Percentiles rank a stretch among this genome's conserved stretches.
phyloP scores from a whole-genome alignment of 305 asterid genomes.

The Fraxinus sp. region DNA sequence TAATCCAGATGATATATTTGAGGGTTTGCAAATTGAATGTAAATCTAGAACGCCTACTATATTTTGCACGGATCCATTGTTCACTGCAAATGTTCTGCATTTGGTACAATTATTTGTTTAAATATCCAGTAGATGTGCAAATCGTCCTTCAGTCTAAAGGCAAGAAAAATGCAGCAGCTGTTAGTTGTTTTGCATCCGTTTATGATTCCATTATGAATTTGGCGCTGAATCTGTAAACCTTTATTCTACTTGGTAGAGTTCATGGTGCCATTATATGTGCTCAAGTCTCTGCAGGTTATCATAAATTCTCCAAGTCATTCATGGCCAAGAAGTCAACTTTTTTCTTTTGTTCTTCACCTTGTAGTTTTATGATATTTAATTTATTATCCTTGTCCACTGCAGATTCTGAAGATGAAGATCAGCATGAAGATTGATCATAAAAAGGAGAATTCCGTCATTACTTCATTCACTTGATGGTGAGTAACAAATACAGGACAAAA shows the following conservation, averaged over 20 bases:
- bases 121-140: not conserved
- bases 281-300: not conserved
- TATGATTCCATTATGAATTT: too few relatives aligned
- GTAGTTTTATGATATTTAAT: not conserved
- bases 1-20: not conserved
- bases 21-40: conserved; percentile 10
- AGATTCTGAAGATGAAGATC: conserved; percentile 84
- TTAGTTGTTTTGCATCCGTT: not conserved
- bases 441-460: conserved; percentile 5
- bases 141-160: not conserved
- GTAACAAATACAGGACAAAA: not conserved
- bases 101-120: not conserved
- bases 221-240: too few relatives aligned
- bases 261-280: too few relatives aligned
- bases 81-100: not conserved
- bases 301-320: not conserved
- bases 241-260: too few relatives aligned
- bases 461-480: conserved; percentile 25
- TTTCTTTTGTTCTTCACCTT: not conserved
- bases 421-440: conserved; percentile 68
- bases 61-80: not conserved
- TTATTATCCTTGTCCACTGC: conserved; percentile 17
- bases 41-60: not conserved
- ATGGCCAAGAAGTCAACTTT: not conserved
- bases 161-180: not conserved